Evolutionary conservation across 345 rosid genomes (phyloP), one percentile per base, ranked within the genome.

Genomic region (Hibiscus tridactylites): DNA sequence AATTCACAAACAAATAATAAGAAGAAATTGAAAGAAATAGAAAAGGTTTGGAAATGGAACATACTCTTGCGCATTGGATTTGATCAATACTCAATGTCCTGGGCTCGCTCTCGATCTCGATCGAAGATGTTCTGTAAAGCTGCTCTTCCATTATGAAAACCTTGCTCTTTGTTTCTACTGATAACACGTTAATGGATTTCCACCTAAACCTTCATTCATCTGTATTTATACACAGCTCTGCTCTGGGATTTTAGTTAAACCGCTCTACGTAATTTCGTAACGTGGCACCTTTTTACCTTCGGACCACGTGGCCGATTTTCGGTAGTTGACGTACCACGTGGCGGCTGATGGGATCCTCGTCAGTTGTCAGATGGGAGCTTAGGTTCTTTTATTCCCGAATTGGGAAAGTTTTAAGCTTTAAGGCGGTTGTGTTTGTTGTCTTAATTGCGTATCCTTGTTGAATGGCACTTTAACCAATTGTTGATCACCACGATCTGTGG

Each of bases 51-150:
- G 37, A 35, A 35, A 4, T 35, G 37, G 37, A 35, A 17, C 21
- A 2, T 75, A 83, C 89, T 76, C 87, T 77, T 6, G 89, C 89
- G 52, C 47, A 61, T 4, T 82, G 79, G 21, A 86, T 77, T 72
- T 86, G 82, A 74, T 75, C 68, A 31, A 73, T 17, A 12, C 73
- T 74, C 10, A 86, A 79, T 17, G 90, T 86, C 61, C 81, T 79
- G 5, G 90, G 87, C 83, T 86, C 90, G 2, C 17, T 68, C 49
- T 86, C 90, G 21, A 21, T 21, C 21, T 21, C 21, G 29, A 84
- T 84, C 0, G 87, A 82, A 9, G 86, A 74, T 67, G 66, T 72
- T 37, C 87, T 74, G 17, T 79, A 80, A 49, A 82, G 74, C 59
- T 59, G 26, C 4, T 2, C 79, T 50, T 69, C 79, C 67, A 72